A percentile compares a stretch with the other conserved stretches of the same genome.
Evolutionary conservation across 2,329 filamentous ascomycete species (phyloP).

Genomic region (Trichoderma semiorbis): DNA sequence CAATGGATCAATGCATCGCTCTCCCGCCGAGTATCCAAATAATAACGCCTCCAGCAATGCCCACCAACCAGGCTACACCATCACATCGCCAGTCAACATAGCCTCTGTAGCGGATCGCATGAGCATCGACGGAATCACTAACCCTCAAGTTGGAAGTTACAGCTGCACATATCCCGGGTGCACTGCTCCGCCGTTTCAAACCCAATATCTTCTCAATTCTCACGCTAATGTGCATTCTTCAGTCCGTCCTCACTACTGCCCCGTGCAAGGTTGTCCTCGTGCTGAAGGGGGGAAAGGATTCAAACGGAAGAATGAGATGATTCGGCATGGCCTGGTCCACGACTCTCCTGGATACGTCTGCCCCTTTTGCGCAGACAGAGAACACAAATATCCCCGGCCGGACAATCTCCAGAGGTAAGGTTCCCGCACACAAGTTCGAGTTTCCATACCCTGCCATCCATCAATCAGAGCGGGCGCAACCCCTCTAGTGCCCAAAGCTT

Average conservation of each 20-base stretch:
- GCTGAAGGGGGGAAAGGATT: constrained; percentile 64
- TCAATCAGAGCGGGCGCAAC: background rate
- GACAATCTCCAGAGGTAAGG: constrained; percentile 90
- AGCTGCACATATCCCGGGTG: constrained; percentile 62
- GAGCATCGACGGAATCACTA: constrained; percentile 57
- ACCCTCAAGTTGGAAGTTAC: constrained; percentile 50
- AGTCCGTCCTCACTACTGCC: constrained; percentile 62
- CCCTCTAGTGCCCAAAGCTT: background rate
- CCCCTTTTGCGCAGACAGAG: constrained; percentile 89
- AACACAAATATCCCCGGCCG: constrained; percentile 90
- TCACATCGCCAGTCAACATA: constrained; percentile 38
- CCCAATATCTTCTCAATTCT: constrained; percentile 73
- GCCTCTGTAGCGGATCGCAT: constrained; percentile 48
- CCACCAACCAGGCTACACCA: constrained; percentile 44
- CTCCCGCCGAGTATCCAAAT: constrained; percentile 42
- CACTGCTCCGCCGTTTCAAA: constrained; percentile 71
- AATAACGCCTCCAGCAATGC: constrained; percentile 45
- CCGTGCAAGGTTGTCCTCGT: constrained; percentile 59
- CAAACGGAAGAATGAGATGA: constrained; percentile 72
- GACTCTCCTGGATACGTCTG: constrained; percentile 93
- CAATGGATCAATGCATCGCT: constrained; percentile 34
- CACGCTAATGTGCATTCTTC: constrained; percentile 71
- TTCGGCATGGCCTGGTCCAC: constrained; percentile 79
- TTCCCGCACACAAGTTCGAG: background rate
- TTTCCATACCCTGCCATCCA: background rate